Percentiles rank a stretch among this genome's conserved stretches.
phyloP scores from a whole-genome alignment of 2,329 filamentous ascomycete species.

The Cephalotrichum gorgonifer region DNA sequence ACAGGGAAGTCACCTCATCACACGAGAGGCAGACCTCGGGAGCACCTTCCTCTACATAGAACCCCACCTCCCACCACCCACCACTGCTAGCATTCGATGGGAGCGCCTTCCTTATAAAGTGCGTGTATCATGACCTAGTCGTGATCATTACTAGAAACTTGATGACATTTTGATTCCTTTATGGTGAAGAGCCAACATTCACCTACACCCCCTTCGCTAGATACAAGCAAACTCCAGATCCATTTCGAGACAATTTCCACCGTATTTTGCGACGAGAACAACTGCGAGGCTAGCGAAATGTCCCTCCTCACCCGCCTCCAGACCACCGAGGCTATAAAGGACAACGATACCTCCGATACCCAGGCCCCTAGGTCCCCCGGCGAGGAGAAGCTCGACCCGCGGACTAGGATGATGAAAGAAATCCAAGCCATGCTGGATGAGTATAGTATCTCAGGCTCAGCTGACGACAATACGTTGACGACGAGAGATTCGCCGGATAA shows the following conservation, averaged over 20 bases:
- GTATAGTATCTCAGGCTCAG: not conserved
- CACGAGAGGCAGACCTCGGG: no score
- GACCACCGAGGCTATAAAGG: not conserved
- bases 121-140: no score
- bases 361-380: not conserved
- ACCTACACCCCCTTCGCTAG: no score
- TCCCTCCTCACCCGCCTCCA: not conserved
- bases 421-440: constrained; percentile 1
- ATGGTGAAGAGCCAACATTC: no score
- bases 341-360: not conserved
- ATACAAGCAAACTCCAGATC: not conserved
- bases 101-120: no score
- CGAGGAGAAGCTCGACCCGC: not conserved
- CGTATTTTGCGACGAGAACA: not conserved
- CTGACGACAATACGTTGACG: not conserved
- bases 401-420: not conserved
- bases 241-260: not conserved
- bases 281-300: not conserved
- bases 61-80: no score
- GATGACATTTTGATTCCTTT: no score
- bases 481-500: not conserved
- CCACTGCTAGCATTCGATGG: no score
- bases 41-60: no score
- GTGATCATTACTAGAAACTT: no score
- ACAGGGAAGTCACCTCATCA: no score